A percentile compares a stretch with the other conserved stretches of the same genome.
Conservation (phyloP, 2,329 filamentous ascomycete species). For the Aureobasidium uvarum region DNA sequence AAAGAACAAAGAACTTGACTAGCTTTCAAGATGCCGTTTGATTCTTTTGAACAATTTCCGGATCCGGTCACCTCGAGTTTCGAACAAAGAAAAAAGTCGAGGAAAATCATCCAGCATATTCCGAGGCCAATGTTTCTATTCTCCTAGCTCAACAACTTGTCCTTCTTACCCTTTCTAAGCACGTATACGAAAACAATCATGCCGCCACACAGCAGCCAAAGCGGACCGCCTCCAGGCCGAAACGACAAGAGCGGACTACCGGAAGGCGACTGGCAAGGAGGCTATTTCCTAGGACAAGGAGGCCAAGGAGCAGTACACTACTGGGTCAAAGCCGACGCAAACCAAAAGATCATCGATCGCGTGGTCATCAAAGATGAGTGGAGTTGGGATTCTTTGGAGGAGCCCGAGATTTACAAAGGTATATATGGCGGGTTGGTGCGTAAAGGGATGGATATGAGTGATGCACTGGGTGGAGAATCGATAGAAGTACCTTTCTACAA, state of each 20-base stretch:
- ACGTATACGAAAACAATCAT: not conserved
- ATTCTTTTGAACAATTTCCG: not conserved
- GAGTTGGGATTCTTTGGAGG: not conserved
- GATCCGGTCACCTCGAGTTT: not conserved
- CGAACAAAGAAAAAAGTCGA: not conserved
- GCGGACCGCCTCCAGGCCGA: not conserved
- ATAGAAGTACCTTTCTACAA: not conserved
- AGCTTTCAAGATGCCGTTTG: not conserved
- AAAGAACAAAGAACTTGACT: not conserved
- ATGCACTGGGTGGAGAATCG: no score
- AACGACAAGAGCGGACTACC: not conserved
- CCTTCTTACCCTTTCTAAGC: not conserved
- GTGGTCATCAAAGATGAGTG: slow-evolving; percentile 14
- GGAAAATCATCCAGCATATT: not conserved
- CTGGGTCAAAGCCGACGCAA: slow-evolving; percentile 6
- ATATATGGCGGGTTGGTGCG: not conserved
- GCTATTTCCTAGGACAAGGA: not conserved
- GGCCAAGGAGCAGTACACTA: not conserved
- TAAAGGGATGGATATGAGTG: not conserved
- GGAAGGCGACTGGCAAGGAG: not conserved
- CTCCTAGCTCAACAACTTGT: not conserved
- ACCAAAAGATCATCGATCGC: slow-evolving; percentile 13
- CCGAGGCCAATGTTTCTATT: not conserved
- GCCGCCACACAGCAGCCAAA: not conserved
- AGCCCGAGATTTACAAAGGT: not conserved